Percentiles rank a stretch among this genome's conserved stretches.
These are phyloP conservation scores for Austroboletus eburneus DNA, from an alignment of 768 basidiomycete genomes.

Conservation along the genomic window DNA sequence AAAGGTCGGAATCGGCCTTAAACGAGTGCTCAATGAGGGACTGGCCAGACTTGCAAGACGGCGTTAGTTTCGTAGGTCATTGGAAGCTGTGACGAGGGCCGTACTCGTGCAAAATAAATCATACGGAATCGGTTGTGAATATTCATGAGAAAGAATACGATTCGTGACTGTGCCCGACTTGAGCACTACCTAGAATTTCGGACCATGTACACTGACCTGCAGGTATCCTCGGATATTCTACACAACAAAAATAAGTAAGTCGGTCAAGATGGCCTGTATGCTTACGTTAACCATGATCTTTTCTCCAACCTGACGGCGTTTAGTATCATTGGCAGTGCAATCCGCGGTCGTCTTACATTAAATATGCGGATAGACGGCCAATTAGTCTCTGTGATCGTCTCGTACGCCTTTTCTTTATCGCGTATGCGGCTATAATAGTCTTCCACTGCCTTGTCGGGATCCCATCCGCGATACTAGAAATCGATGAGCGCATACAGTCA, in stretches of 20 bases:
- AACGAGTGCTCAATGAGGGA: conserved; percentile 98
- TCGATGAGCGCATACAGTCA: not conserved
- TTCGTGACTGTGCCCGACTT: conserved; percentile 60
- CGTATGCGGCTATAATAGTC: conserved; percentile 91
- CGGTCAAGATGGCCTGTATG: not conserved
- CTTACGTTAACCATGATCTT: conserved; percentile 91
- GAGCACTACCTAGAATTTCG: not conserved
- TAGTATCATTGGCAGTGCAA: conserved; percentile 2
- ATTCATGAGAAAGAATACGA: conserved; percentile 99
- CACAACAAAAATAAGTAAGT: not conserved
- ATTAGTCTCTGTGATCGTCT: conserved; percentile 85
- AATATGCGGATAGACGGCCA: conserved; percentile 95
- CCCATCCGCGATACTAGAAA: conserved; percentile 83
- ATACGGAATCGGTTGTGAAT: conserved; percentile 91
- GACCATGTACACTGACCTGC: conserved; percentile 47
- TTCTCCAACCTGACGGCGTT: conserved; percentile 71
- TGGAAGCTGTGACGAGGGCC: conserved; percentile 20
- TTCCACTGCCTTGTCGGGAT: conserved; percentile 84
- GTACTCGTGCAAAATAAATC: conserved; percentile 93
- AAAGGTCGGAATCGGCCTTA: conserved; percentile 96
- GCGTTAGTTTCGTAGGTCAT: not conserved
- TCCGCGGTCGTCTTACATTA: conserved; percentile 51
- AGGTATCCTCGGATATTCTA: conserved; percentile 87
- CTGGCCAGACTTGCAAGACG: conserved; percentile 76
- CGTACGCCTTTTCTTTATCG: conserved; percentile 83